phyloP scores from a whole-genome alignment of 805 yeast species.

The Suhomyces pyralidae region DNA sequence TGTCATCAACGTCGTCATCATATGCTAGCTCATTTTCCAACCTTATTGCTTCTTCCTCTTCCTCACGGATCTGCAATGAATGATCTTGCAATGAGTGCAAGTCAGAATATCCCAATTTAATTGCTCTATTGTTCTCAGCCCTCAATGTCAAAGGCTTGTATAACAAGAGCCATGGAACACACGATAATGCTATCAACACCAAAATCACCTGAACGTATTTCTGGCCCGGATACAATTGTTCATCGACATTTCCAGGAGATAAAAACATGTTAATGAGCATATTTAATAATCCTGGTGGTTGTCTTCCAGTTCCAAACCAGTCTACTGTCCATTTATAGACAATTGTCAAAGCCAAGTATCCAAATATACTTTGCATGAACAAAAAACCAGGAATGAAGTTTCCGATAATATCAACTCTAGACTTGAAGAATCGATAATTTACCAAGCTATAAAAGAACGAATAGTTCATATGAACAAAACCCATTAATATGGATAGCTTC shows the following conservation, averaged over 20 bases:
- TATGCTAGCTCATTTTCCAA: constrained; percentile 13
- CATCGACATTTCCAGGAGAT: constrained; percentile 86
- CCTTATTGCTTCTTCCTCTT: constrained; percentile 25
- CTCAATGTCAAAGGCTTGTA: constrained; percentile 77
- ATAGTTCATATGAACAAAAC: constrained; percentile 91
- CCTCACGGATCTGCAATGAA: constrained; percentile 38
- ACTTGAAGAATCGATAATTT: constrained; percentile 67
- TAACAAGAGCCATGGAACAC: constrained; percentile 90
- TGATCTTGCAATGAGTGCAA: constrained; percentile 30
- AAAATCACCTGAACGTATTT: constrained; percentile 68
- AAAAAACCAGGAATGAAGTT: constrained; percentile 91
- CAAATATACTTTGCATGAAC: constrained; percentile 95
- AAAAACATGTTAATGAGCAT: constrained; percentile 95
- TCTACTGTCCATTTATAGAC: constrained; percentile 93
- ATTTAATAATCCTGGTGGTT: constrained; percentile 90
- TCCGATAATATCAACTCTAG: constrained; percentile 79
- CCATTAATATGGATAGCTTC: constrained; percentile 94
- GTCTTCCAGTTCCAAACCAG: constrained; percentile 74
- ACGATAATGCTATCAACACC: constrained; percentile 70
- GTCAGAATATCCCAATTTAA: constrained; percentile 39
- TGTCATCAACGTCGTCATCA: constrained; percentile 20
- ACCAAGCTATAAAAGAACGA: constrained; percentile 81
- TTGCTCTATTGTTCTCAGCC: constrained; percentile 50
- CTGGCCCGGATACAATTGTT: constrained; percentile 78
- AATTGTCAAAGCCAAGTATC: constrained; percentile 81